Evolutionary conservation across 805 yeast species (phyloP).

Genomic region (Lipomyces mesembrius): DNA sequence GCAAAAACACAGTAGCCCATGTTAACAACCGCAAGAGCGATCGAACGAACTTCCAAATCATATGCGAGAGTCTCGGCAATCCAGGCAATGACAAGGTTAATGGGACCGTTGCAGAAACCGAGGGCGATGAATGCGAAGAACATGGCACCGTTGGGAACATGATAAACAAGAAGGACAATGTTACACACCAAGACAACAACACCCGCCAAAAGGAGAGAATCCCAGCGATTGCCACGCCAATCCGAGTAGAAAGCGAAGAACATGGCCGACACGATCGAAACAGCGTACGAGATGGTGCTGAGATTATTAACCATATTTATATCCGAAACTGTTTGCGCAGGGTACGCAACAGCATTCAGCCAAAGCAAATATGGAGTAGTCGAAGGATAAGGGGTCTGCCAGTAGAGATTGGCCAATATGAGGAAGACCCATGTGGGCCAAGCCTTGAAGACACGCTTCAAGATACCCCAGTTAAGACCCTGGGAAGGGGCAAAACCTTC

Average conservation of each 20-base stretch:
- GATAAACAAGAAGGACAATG: conserved; percentile 23
- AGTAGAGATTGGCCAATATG: conserved; percentile 29
- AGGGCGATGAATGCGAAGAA: conserved; percentile 28
- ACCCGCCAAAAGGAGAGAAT: conserved; percentile 25
- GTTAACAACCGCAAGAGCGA: conserved; percentile 25
- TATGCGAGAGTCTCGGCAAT: conserved; percentile 28
- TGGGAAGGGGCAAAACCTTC: conserved; percentile 30
- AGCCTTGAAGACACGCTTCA: conserved; percentile 13
- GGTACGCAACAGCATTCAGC: conserved; percentile 7
- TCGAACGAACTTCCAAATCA: conserved; percentile 30
- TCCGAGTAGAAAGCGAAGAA: conserved; percentile 33
- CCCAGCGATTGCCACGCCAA: conserved; percentile 36
- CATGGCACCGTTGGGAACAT: conserved; percentile 26
- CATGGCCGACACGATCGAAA: conserved; percentile 32
- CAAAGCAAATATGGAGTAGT: conserved; percentile 15
- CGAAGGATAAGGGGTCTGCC: conserved; percentile 21
- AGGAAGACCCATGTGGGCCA: conserved; percentile 33
- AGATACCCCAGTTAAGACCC: conserved; percentile 4
- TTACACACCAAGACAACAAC: conserved; percentile 28
- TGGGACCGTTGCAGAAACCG: conserved; percentile 34
- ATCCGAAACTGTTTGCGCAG: neutral
- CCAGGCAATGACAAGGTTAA: conserved; percentile 34
- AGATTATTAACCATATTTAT: conserved; percentile 20
- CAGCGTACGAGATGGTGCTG: conserved; percentile 24
- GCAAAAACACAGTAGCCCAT: conserved; percentile 29